Conservation (phyloP, 2,329 filamentous ascomycete genomes). For the Anthostomella pinea region DNA sequence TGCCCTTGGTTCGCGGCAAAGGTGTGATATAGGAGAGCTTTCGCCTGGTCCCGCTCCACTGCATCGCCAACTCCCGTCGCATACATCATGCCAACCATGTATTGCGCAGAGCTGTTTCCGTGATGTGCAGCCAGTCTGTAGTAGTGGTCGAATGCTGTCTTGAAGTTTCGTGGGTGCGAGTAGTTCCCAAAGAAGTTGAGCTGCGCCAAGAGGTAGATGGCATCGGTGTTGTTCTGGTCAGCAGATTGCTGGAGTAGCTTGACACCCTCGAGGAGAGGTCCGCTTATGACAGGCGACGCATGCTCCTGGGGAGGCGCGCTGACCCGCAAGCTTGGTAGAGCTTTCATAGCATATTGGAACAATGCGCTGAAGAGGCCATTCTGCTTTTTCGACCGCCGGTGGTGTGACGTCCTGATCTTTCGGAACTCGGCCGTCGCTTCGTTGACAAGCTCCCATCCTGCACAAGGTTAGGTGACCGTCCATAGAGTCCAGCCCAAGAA, state of each 20-base stretch:
- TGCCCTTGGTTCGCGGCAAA: constrained; percentile 85
- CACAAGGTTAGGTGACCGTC: constrained; percentile 8
- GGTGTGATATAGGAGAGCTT: constrained; percentile 88
- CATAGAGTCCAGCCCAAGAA: background rate
- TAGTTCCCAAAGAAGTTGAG: constrained; percentile 98
- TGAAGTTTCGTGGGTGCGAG: constrained; percentile 78
- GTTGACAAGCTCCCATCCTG: constrained; percentile 53
- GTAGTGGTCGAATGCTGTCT: constrained; percentile 77
- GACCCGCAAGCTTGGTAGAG: constrained; percentile 48
- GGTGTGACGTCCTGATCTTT: constrained; percentile 46
- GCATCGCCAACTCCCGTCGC: constrained; percentile 84
- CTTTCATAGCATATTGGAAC: constrained; percentile 44
- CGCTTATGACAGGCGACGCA: constrained; percentile 35
- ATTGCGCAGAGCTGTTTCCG: constrained; percentile 89
- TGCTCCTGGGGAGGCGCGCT: constrained; percentile 44
- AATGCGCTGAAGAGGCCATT: constrained; percentile 42
- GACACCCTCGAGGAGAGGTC: constrained; percentile 49
- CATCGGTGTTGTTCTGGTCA: constrained; percentile 67
- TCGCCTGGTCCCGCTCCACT: constrained; percentile 83
- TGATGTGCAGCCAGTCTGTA: constrained; percentile 69
- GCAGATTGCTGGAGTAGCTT: constrained; percentile 52
- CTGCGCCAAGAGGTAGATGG: constrained; percentile 84
- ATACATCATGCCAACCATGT: constrained; percentile 95
- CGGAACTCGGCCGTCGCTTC: constrained; percentile 49
- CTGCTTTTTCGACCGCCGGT: constrained; percentile 43